Base-by-base conservation (phyloP, 2,329 filamentous ascomycete species). In the Aspergillus transmontanensis region DNA sequence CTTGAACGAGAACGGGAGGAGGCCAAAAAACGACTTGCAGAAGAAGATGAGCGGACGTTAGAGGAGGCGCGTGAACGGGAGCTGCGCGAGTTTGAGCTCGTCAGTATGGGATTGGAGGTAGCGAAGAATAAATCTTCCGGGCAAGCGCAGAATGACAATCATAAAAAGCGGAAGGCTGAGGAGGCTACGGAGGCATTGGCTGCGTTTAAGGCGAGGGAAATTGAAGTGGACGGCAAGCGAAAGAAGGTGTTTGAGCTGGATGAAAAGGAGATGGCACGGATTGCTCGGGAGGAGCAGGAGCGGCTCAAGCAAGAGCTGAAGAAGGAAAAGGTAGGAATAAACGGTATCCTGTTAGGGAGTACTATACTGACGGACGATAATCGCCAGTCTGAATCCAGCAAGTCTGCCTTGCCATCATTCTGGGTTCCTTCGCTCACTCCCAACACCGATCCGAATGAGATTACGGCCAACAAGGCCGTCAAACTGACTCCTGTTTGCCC, bases 371-470 rank as follows among this genome's bases (percentile, higher is more conserved):
- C 41, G 39, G n/a, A 30, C 62, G 23, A 57, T 30, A 10, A 39
- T 16, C 16, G 11, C 16, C 60, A 80, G 73, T 76, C 75, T 59
- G 78, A 88, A 73, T 85, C 87, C 3, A 82, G 85, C 10, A 91
- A 90, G 77, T 85, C 87, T 1, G 85, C 85, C 19, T 80, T 97
- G 0, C 92, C 93, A 0, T 96, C 93, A 0, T 98, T 98, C 80
- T 98, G 94, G 95, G 90, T 94, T 14, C 94, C 93, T 0, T 92
- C 90, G 0, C 86, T 94, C 62, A 96, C 91, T 0, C 93, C 93
- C 0, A 83, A 84, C 0, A 85, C 84, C 43, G 86, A 86, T 54
- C 80, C 83, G 56, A 81, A 84, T 58, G 81, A 88, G 58, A 82
- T 88, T 72, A 79, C 85, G 7, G 79, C 86, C 45, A 79, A 79